Evolutionary conservation across 2,329 filamentous ascomycete genomes (phyloP), one percentile per base, ranked within the genome.

Genomic region (Fusarium sp.): DNA sequence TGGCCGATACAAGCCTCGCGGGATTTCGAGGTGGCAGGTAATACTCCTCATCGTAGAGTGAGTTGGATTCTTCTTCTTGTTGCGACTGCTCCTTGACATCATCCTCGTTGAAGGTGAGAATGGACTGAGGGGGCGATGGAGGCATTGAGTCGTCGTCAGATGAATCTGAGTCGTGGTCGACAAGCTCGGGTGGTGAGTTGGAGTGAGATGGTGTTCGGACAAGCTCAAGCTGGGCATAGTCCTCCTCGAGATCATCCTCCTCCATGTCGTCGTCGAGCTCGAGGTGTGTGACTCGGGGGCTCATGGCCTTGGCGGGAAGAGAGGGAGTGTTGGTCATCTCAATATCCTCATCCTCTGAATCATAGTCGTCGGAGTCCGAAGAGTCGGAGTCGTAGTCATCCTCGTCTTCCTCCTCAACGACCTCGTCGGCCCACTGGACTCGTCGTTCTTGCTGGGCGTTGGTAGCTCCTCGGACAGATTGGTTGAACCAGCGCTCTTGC

Each of bases 401-500:
- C 52, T 87, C 83, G 70, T 93, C 91, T 80, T 94, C 91, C 80
- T 94, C 92, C 64, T 88, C 85, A 68, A 94, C 87, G 57, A 88
- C 85, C 80, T 88, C 86, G 80, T 97, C 93, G 76, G 93, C 92
- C 93, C 93, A 97, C 85, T 95, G 92, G 74, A 97, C 89, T 83
- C 93, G 93, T 79, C 88, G 88, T 68, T 92, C 87, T 68, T 68
- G 63, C 72, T 91, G 85, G 65, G 83, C 76, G 55, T 79, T 81
- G 78, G 85, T 85, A 73, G 92, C 92, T 77, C 91, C 92, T 79
- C 89, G 91, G 81, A 98, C 93, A 67, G 93, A 96, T 81, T 94
- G 92, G 88, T 98, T 97, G 91, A 98, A 98, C 94, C 94, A 98
- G 72, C 89, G 91, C 83, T 98, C 95, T 83, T 98, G 96, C 81